Base-by-base conservation (phyloP, 2,329 filamentous ascomycete genomes). In the Fusarium nanum region DNA sequence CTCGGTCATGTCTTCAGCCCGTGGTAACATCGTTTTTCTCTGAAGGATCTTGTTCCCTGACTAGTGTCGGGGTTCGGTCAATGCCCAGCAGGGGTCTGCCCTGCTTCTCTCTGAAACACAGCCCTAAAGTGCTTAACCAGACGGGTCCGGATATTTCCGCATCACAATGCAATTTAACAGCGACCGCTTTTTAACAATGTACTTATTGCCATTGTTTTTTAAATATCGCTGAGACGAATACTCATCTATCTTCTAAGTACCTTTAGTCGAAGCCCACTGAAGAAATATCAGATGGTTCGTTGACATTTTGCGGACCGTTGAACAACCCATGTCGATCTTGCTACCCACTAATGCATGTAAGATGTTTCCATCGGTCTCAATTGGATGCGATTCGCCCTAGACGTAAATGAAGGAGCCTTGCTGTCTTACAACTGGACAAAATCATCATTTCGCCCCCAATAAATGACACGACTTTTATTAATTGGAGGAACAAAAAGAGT, bases 261-360 rank as follows among this genome's bases (percentile, higher is more conserved):
- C 34, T 37, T n/a, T 10, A 4, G 3, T 4, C 0, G 2, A 28
- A 27, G 2, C 0, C 25, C 22, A 14, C 16, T 23, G 20, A 7
- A 18, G 25, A 8, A 12, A 3, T 12, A 8, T n/a, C 1, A 13
- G 1, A 32, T 22, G 14, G 6, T 5, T 25, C 6, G 23, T 10
- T 12, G 42, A 16, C 23, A 45, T 7, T 25, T 10, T n/a, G 6
- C 5, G 20, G 25, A 13, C 18, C 18, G n/a, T n/a, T 5, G 4
- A 14, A 27, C 12, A 11, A 28, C 27, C 44, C 45, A 27, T 28
- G 25, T 25, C 25, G 12, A 28, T 28, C n/a, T n/a, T 47, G 45
- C n/a, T 28, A 47, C 45, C 25, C 18, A n/a, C 45, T 44, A 44
- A 44, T 25, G 41, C 14, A 23, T 14, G 41, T 44, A 44, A 44